Evolutionary conservation across 1,284 basidiomycete genomes (phyloP).

Genomic region (Volvariella volvacea): DNA sequence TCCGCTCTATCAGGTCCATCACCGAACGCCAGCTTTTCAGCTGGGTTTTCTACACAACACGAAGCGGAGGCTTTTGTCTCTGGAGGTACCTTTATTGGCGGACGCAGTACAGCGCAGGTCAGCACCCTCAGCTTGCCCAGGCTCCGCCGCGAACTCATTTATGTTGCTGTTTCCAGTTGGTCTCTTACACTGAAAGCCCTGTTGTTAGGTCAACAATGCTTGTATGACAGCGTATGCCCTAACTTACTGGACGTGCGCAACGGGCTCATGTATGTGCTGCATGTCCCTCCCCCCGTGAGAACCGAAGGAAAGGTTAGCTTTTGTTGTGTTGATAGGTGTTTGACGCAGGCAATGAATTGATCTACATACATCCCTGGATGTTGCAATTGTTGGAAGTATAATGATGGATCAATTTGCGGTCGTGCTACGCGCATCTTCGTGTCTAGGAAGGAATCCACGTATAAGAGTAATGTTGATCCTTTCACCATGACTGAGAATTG

Average conservation of each 20-base stretch:
- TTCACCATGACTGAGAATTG: too few relatives aligned
- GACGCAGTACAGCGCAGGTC: conserved; percentile 18
- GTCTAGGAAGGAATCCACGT: conserved; percentile 17
- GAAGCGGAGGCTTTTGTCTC: conserved; percentile 17
- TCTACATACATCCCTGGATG: conserved; percentile 22
- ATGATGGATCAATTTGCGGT: conserved; percentile 14
- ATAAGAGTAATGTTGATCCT: conserved; percentile 15
- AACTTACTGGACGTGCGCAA: too few relatives aligned
- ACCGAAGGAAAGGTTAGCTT: too few relatives aligned
- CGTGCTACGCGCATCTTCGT: conserved; percentile 24
- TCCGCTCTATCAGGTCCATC: conserved; percentile 16
- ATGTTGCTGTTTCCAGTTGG: conserved; percentile 13
- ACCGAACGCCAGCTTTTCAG: conserved; percentile 18
- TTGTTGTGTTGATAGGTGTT: too few relatives aligned
- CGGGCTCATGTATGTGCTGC: neutral
- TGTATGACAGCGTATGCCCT: too few relatives aligned
- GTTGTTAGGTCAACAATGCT: conserved; percentile 22
- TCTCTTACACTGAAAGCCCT: conserved; percentile 22
- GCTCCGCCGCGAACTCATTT: neutral
- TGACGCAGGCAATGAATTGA: conserved; percentile 21
- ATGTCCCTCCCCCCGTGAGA: neutral
- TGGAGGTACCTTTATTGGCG: conserved; percentile 22
- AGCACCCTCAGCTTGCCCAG: neutral
- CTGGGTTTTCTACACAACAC: conserved; percentile 17
- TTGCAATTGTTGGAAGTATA: conserved; percentile 22